phyloP scores from a whole-genome alignment of 2,329 filamentous ascomycete species.

The Fusarium sp. region DNA sequence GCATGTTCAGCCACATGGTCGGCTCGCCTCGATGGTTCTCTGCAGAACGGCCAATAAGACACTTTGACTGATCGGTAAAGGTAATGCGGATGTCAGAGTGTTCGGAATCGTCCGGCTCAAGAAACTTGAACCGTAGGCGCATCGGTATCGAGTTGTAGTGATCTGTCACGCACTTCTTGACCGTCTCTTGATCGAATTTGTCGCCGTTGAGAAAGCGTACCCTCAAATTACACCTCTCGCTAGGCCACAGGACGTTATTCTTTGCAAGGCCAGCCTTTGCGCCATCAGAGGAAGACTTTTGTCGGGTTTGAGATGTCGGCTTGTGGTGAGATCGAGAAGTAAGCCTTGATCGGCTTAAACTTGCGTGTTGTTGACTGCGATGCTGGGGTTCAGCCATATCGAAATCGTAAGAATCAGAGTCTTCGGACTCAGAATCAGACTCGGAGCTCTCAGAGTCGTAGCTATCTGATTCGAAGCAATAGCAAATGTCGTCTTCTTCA shows the following conservation, averaged over 20 bases:
- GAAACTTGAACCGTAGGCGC: not conserved
- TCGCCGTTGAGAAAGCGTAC: not conserved
- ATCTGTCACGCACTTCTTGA: not conserved
- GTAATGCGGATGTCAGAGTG: conserved; percentile 18
- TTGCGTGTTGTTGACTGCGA: not conserved
- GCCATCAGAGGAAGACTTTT: not conserved
- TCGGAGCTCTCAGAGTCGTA: not conserved
- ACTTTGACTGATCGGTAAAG: not conserved
- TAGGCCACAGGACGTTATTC: not conserved
- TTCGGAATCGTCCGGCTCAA: not conserved
- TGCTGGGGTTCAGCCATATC: not conserved
- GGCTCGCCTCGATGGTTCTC: not conserved
- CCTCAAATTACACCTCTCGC: not conserved
- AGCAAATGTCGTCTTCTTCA: not conserved
- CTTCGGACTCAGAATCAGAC: not conserved
- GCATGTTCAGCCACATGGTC: conserved; percentile 13
- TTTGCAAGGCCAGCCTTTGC: not conserved
- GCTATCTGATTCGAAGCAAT: not conserved
- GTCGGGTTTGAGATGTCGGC: not conserved
- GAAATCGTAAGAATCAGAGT: not conserved
- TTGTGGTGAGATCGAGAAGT: not conserved
- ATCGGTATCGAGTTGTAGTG: not conserved
- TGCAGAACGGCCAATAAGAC: not conserved
- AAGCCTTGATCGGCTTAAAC: not conserved
- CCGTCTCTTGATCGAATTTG: not conserved